A percentile compares a stretch with the other conserved stretches of the same genome.
Conservation (phyloP, 805 yeast species). For the Dipodascopsis tothii region DNA sequence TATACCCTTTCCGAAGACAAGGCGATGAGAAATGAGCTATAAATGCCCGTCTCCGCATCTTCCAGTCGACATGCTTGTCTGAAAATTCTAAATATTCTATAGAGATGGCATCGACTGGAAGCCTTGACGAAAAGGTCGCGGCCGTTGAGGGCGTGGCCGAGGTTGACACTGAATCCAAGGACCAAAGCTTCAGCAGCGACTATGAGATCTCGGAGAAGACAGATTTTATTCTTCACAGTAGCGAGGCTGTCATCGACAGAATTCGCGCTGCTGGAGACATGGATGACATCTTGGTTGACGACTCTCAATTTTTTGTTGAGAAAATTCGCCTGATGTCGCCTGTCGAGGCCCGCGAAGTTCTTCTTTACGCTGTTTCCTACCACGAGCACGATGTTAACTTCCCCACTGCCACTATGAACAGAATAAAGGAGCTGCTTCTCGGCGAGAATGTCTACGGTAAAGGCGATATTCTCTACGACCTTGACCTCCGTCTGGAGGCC, state of each 20-base stretch:
- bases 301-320: constrained; percentile 36
- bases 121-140: too few relatives aligned
- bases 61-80: too few relatives aligned
- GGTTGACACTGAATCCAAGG: too few relatives aligned
- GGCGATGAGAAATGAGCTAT: too few relatives aligned
- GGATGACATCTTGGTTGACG: constrained; percentile 11
- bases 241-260: constrained; percentile 13
- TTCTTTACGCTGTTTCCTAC: constrained; percentile 34
- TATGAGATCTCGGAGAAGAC: too few relatives aligned
- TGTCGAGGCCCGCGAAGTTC: constrained; percentile 35
- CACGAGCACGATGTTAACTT: constrained; percentile 42
- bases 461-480: constrained; percentile 16
- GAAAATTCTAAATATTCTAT: too few relatives aligned
- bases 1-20: too few relatives aligned
- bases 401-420: constrained; percentile 34
- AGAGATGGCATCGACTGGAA: too few relatives aligned
- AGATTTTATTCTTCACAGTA: too few relatives aligned
- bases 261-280: constrained; percentile 16
- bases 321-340: constrained; percentile 34
- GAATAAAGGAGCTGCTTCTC: constrained; percentile 28
- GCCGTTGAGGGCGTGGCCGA: too few relatives aligned
- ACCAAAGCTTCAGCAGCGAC: too few relatives aligned
- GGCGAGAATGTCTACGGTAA: constrained; percentile 26
- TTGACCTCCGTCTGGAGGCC: constrained; percentile 39
- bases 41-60: too few relatives aligned